Base-by-base conservation (phyloP, 768 basidiomycete species). In the Tylopilus cervinicoccineus region DNA sequence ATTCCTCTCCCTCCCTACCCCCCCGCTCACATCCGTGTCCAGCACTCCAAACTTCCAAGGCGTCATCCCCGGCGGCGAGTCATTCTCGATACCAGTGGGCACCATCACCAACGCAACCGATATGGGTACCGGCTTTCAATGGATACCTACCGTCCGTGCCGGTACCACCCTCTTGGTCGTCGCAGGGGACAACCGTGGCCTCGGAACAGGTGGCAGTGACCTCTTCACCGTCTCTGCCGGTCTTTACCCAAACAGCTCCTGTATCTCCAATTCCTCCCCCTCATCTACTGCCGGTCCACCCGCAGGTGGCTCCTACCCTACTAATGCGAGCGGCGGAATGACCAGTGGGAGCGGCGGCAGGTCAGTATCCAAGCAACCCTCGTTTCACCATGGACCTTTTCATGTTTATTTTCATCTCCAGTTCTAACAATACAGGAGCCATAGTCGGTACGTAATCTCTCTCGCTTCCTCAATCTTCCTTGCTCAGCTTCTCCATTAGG, bases 1-100 rank as follows among this genome's bases (percentile, higher is more conserved):
- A 14, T 33, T n/a, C 29, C 5, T n/a, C 8, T 26, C 17, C 34
- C 10, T 16, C 40, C 31, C 43, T 34, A 20, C 27, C 31, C 43
- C 36, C n/a, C 32, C 28, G 52, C 38, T 23, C 24, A 12, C 3
- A n/a, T 20, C 1, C 39, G 7, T 33, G 27, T 43, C 22, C 50
- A 86, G 86, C 14, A 78, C 60, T 1, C 75, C 80, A n/a, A 74
- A 63, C 28, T 86, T 88, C 62, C 70, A 79, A 22, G 86, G 86
- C 4, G 72, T 88, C 36, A 89, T 91, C 27, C 89, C 89, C 1
- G 89, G 88, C 1, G 88, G 88, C 12, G 71, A 86, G 43, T 87
- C 87, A 0, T 88, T 90, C 61, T 56, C 71, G 6, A 77, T 91
- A 38, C 84, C 84, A 2, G 51, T 75, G 53, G 72, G 73, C 12